Evolutionary conservation across 2,329 filamentous ascomycete genomes (phyloP), one percentile per base, ranked within the genome.

Genomic region (Dendryphion nanum): DNA sequence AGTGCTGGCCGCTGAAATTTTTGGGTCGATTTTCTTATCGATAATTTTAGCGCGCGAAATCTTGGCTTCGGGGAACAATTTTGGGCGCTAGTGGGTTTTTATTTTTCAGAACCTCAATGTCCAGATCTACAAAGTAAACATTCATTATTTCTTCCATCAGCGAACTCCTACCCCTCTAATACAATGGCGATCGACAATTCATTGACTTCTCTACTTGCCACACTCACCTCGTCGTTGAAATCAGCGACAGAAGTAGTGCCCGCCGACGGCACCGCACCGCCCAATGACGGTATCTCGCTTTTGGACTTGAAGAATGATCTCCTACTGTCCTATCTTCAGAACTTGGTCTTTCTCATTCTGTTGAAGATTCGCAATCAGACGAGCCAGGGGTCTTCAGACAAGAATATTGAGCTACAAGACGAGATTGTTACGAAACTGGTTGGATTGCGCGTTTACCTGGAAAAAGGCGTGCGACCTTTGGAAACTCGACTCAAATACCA

Each of bases 271-370:
- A 65, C 94, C 42, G 72, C 85, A 33, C 80, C 86, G n/a, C 84
- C 86, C 1, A 76, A 83, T 48, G 82, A 95, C 55, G 91, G 93
- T 59, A 93, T 98, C 41, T 96, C 93, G 0, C 81, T 98, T 1
- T 83, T 98, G 57, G 89, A 97, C 61, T 82, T 88, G 48, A 98
- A 98, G 72, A 97, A 94, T 68, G 93, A 98, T 63, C 77, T 98
- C n/a, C 82, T 98, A 14, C 82, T 98, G 26, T 91, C 91, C 4
- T 98, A 98, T 67, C 76, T 98, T 0, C 91, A 98, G 58, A 94
- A 95, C 57, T 80, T 97, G 4, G 87, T 93, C 30, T 95, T 95
- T 53, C 72, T 95, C 28, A 85, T 95, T 30, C 72, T 95, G 2
- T 68, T 94, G 24, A 91, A 94, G 58, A 67, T 97, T 15, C 81